Evolutionary conservation across 352 stramenopile species (phyloP).

Genomic region (Thraustochytrium sp.): DNA sequence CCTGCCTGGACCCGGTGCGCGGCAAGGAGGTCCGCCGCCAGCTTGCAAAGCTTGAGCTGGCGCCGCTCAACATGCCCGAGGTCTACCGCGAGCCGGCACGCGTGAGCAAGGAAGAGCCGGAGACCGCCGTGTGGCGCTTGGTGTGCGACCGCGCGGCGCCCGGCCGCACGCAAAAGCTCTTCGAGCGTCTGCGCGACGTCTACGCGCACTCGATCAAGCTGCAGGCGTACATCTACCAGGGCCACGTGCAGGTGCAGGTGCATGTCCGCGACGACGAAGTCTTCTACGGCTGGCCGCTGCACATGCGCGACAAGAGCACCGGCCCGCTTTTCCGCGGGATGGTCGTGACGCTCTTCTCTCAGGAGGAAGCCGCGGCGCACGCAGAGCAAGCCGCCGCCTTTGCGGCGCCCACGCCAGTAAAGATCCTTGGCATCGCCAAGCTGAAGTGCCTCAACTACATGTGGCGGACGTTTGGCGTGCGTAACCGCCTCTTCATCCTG

Average conservation of each 20-base stretch:
- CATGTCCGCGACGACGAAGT: slow-evolving; percentile 6
- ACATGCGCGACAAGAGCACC: slow-evolving; percentile 20
- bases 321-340: slow-evolving; percentile 30
- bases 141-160: background rate
- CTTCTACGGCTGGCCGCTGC: slow-evolving; percentile 30
- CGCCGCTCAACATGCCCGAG: slow-evolving; percentile 17
- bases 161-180: background rate
- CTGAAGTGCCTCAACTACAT: slow-evolving; percentile 44
- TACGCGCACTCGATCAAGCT: slow-evolving; percentile 1
- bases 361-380: background rate
- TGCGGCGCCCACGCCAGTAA: background rate
- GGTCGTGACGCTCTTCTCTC: slow-evolving; percentile 10
- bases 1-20: background rate
- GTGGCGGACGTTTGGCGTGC: slow-evolving; percentile 33
- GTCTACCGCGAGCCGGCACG: background rate
- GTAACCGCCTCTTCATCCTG: slow-evolving; percentile 20
- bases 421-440: slow-evolving; percentile 34
- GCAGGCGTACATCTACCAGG: slow-evolving; percentile 19
- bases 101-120: background rate
- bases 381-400: background rate
- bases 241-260: slow-evolving; percentile 2
- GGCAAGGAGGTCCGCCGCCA: background rate
- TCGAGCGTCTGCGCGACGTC: background rate
- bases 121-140: background rate
- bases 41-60: background rate